Conservation (phyloP, 176 grass and related monocot genomes). For the Eragrostis curvula region DNA sequence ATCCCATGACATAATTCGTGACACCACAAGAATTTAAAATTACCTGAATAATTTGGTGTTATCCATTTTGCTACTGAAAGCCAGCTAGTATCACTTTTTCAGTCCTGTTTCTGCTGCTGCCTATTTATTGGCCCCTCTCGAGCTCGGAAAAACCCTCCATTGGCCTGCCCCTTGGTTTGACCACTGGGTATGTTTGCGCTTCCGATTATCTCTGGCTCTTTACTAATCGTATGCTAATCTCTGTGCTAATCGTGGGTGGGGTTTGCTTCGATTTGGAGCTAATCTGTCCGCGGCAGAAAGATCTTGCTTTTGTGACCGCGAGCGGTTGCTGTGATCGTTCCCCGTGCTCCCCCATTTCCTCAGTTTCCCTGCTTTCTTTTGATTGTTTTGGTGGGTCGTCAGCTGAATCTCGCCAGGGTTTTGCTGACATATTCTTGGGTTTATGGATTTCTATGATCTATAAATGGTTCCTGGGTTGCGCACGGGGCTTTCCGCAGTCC, state of each 20-base stretch:
- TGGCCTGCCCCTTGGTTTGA: neutral
- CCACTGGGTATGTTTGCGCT: conserved; percentile 38
- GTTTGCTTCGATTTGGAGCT: conserved; percentile 23
- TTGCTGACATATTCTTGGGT: conserved; percentile 36
- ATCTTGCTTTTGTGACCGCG: neutral
- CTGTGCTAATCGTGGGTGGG: conserved; percentile 19
- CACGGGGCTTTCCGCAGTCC: neutral
- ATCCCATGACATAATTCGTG: conserved; percentile 26
- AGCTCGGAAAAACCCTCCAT: conserved; percentile 24
- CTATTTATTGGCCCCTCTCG: conserved; percentile 55
- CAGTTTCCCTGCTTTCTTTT: conserved; percentile 1
- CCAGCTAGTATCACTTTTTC: neutral
- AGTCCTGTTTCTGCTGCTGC: conserved; percentile 13
- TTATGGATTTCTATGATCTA: conserved; percentile 11
- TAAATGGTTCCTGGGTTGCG: neutral
- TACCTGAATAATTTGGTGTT: conserved; percentile 8
- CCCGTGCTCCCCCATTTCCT: neutral
- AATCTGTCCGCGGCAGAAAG: neutral
- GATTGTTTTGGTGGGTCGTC: conserved; percentile 2
- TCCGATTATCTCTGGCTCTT: conserved; percentile 8
- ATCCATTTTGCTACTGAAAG: conserved; percentile 7
- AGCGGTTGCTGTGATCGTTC: neutral
- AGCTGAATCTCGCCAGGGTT: conserved; percentile 30
- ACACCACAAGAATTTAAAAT: conserved; percentile 4
- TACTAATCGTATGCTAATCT: conserved; percentile 17